Conservation (phyloP, 495 filamentous ascomycete genomes). For the Daldinia vernicosa region DNA sequence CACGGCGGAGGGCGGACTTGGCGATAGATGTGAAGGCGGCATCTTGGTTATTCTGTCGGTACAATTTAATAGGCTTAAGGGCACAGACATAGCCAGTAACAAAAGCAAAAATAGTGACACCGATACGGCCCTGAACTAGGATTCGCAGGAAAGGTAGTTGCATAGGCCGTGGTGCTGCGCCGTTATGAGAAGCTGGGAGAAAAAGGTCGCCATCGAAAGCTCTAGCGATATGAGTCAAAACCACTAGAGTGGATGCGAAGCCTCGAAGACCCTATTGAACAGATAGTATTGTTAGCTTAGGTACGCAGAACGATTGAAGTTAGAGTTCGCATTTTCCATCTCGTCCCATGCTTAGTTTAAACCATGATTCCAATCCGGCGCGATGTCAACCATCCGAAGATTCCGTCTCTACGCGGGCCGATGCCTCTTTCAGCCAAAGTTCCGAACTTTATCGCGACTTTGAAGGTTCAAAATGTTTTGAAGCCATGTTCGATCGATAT, state of each 20-base stretch:
- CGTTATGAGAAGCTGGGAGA: constrained; percentile 59
- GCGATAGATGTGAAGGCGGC: constrained; percentile 63
- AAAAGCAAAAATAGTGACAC: constrained; percentile 72
- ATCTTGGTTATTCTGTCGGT: constrained; percentile 62
- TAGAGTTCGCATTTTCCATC: constrained; percentile 1
- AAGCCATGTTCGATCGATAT: not conserved
- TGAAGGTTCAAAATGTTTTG: not conserved
- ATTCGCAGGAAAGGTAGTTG: constrained; percentile 70
- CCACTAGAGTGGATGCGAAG: constrained; percentile 69
- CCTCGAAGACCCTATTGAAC: constrained; percentile 67
- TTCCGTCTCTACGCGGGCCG: not conserved
- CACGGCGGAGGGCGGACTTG: constrained; percentile 70
- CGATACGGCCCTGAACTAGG: constrained; percentile 69
- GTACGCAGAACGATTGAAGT: not conserved
- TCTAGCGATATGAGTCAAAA: constrained; percentile 69
- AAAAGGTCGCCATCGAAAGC: constrained; percentile 68
- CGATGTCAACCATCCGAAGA: not conserved
- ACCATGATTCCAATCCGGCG: not conserved
- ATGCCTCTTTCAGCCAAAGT: not conserved
- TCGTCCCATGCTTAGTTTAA: constrained; percentile 3
- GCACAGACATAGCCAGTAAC: constrained; percentile 75
- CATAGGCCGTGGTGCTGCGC: constrained; percentile 59
- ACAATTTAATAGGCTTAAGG: constrained; percentile 69
- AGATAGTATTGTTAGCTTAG: constrained; percentile 26
- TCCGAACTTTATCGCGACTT: not conserved